Evolutionary conservation across 164 flowering plant genomes (phyloP).

Genomic region (Umbilicus rupestris): DNA sequence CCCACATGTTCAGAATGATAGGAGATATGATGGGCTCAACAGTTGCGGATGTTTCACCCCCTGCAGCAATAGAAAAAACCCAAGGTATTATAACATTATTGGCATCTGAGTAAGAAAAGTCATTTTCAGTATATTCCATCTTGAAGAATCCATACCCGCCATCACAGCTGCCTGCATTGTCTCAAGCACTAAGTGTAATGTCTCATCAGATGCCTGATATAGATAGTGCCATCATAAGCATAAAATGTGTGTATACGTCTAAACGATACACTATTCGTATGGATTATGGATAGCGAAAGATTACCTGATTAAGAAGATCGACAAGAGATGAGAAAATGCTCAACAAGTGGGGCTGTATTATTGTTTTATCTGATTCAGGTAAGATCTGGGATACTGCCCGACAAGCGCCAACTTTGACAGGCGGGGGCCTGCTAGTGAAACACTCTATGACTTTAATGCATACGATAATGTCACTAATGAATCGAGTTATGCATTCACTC

Average conservation of each 20-base stretch:
- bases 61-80: conserved; percentile 25
- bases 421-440: conserved; percentile 52
- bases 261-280: no score
- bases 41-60: conserved; percentile 43
- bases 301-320: conserved; percentile 77
- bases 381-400: conserved; percentile 73
- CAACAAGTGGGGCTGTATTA: conserved; percentile 46
- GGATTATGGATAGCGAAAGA: background rate
- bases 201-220: conserved; percentile 82
- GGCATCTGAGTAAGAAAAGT: background rate
- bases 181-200: conserved; percentile 84
- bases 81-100: background rate
- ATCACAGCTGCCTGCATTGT: conserved; percentile 67
- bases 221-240: background rate
- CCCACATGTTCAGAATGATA: conserved; percentile 72
- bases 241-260: background rate
- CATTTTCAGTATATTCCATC: background rate
- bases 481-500: conserved; percentile 17
- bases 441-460: conserved; percentile 8
- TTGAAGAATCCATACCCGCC: conserved; percentile 41
- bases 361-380: conserved; percentile 43
- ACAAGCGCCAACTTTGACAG: conserved; percentile 93
- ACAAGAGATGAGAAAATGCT: conserved; percentile 62
- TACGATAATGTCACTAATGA: background rate
- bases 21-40: conserved; percentile 74